Evolutionary conservation across 2,329 filamentous ascomycete genomes (phyloP), one percentile per base, ranked within the genome.

Genomic region (Uncinocarpus reesii): DNA sequence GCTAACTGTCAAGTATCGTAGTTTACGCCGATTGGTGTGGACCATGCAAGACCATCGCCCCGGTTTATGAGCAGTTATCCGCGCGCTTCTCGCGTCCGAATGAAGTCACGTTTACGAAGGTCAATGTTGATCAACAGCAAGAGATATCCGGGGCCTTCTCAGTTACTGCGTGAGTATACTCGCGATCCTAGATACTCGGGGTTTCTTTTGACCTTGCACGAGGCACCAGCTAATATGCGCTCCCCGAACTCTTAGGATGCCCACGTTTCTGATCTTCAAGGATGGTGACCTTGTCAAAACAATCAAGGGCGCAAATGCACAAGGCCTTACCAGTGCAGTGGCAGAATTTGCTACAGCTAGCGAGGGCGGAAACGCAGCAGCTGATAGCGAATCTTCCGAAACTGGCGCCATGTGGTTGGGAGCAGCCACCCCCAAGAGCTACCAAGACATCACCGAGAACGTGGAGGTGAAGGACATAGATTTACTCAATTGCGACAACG

Each of bases 261-360:
- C 92, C 7, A 94, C 89, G n/a, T 95, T 96, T 66, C 77, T 96
- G 61, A 76, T 95, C 59, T 93, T 86, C 72, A 83, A 83, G 58
- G 76, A 83, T 61, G 83, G 81, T 57, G 73, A 79, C 54, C 71
- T 80, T 49, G 75, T 79, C 40, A 77, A 83, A 45, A 83, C 79
- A 58, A 77, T 92, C 52, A 75, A 78, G 62, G 89, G 88, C 37
- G 85, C 85, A 42, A 79, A 95, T 63, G 76, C 79, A 11, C 68
- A 73, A 49, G 80, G 81, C 59, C 78, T 96, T 13, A 79, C 81
- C 59, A 72, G 78, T 34, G 77, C 84, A 13, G 76, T 94, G 50
- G 76, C 81, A 64, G 84, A 89, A 64, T 76, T 80, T 8, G 42
- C 44, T 4, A 16, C 23, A n/a, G 73, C 74, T 44, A 55, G 56